A percentile compares a stretch with the other conserved stretches of the same genome.
Conservation (phyloP, 2,329 filamentous ascomycete species). For the Corinectria fuckeliana region DNA sequence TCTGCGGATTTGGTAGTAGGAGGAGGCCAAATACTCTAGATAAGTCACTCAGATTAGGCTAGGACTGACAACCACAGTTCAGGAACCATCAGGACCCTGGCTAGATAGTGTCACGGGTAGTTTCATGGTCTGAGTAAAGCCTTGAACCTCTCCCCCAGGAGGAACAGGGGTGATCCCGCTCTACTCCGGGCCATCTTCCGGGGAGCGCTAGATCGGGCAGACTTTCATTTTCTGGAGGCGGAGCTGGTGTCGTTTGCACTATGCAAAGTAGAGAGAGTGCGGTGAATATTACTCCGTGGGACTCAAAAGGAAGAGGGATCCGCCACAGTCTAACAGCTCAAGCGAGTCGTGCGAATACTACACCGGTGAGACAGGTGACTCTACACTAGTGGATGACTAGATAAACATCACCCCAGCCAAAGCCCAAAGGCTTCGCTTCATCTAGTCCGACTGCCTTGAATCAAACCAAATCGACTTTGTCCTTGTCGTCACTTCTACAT, state of each 20-base stretch:
- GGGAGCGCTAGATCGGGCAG: constrained; percentile 14
- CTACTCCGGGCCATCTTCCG: neutral
- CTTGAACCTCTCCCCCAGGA: neutral
- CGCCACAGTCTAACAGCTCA: no score
- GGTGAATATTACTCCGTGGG: constrained; percentile 23
- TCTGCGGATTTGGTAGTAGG: neutral
- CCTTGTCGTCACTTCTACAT: no score
- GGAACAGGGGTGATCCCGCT: neutral
- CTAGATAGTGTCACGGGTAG: constrained; percentile 13
- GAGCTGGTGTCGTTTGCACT: constrained; percentile 14
- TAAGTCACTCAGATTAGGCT: constrained; percentile 24
- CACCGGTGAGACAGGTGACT: no score
- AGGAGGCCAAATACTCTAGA: constrained; percentile 13
- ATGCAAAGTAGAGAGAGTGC: constrained; percentile 24
- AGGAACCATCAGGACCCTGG: constrained; percentile 8
- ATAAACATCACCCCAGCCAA: no score
- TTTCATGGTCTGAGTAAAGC: neutral
- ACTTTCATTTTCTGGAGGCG: constrained; percentile 15
- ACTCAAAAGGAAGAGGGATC: constrained; percentile 16
- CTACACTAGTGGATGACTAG: neutral
- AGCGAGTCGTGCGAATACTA: no score
- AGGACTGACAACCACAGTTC: neutral
- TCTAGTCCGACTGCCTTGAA: no score
- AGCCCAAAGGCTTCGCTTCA: no score
- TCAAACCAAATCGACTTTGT: no score